phyloP scores from a whole-genome alignment of 2,329 filamentous ascomycete species.

The Ophioceras dolichostomum region DNA sequence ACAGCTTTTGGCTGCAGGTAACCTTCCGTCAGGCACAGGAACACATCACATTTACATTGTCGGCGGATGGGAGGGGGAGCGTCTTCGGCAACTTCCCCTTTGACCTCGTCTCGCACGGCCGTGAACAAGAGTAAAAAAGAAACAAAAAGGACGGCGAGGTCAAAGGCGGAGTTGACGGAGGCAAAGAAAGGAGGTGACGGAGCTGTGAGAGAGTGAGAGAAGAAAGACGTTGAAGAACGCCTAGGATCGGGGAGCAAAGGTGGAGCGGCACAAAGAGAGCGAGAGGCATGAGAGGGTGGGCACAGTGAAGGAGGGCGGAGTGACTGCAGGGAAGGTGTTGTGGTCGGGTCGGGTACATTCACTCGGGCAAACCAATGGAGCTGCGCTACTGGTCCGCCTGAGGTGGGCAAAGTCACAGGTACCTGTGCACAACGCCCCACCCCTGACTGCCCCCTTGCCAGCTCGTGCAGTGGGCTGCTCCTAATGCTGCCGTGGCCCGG shows the following conservation, averaged over 20 bases:
- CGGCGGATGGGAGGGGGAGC: too few species aligned
- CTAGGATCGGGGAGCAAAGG: too few species aligned
- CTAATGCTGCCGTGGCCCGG: too few species aligned
- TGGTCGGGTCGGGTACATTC: neutral
- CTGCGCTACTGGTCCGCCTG: neutral
- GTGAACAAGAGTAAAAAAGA: neutral
- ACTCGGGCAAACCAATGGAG: neutral
- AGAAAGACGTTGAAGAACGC: too few species aligned
- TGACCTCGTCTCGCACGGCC: too few species aligned
- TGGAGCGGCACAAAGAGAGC: neutral
- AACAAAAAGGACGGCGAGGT: neutral
- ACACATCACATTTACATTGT: neutral
- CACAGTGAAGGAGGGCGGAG: conserved; percentile 1
- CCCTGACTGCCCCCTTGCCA: too few species aligned
- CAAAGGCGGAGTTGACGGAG: neutral
- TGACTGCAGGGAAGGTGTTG: neutral
- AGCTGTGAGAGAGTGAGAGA: neutral
- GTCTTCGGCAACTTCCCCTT: too few species aligned
- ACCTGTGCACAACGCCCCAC: too few species aligned
- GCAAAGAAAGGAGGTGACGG: neutral
- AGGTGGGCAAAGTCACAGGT: neutral
- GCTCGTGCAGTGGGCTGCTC: too few species aligned
- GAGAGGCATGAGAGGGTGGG: neutral
- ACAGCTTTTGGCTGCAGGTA: conserved; percentile 2
- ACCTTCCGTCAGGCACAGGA: neutral